These are phyloP conservation scores for Trichoderma gamsii DNA, from an alignment of 495 filamentous ascomycete species.

Conservation along the genomic window DNA sequence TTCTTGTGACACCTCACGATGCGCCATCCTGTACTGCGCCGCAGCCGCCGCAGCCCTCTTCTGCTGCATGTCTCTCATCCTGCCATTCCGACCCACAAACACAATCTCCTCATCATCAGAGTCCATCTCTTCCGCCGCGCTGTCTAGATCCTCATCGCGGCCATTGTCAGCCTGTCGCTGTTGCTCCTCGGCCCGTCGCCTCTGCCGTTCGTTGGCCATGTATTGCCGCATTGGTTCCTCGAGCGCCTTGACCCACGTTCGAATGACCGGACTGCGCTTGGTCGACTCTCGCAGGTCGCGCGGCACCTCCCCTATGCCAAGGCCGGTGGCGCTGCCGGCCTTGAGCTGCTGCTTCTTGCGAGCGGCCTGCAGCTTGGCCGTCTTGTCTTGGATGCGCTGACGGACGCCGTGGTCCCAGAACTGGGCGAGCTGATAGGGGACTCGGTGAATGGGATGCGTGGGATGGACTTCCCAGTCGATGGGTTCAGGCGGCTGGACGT, in stretches of 20 bases:
- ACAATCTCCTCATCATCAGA: slow-evolving; percentile 87
- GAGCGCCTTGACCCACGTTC: slow-evolving; percentile 40
- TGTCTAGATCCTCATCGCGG: slow-evolving; percentile 40
- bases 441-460: slow-evolving; percentile 64
- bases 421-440: slow-evolving; percentile 86
- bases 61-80: slow-evolving; percentile 44
- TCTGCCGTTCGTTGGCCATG: slow-evolving; percentile 31
- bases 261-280: slow-evolving; percentile 43
- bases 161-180: slow-evolving; percentile 5
- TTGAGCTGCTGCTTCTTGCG: slow-evolving; percentile 32
- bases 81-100: slow-evolving; percentile 75
- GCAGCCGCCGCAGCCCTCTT: slow-evolving; percentile 31
- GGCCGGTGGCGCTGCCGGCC: slow-evolving; percentile 32
- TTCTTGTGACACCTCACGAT: slow-evolving; percentile 42
- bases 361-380: slow-evolving; percentile 24
- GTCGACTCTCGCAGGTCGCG: slow-evolving; percentile 50
- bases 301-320: slow-evolving; percentile 45
- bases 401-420: slow-evolving; percentile 73
- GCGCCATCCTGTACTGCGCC: slow-evolving; percentile 35
- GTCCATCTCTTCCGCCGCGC: slow-evolving; percentile 46
- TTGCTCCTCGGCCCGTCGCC: slow-evolving; percentile 13
- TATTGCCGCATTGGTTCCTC: slow-evolving; percentile 44
- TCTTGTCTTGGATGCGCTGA: slow-evolving; percentile 39
- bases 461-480: slow-evolving; percentile 76
- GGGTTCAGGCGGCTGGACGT: slow-evolving; percentile 72